Evolutionary conservation across 139 green algal species (phyloP).

Genomic region (Auxenochlorella protothecoides): DNA sequence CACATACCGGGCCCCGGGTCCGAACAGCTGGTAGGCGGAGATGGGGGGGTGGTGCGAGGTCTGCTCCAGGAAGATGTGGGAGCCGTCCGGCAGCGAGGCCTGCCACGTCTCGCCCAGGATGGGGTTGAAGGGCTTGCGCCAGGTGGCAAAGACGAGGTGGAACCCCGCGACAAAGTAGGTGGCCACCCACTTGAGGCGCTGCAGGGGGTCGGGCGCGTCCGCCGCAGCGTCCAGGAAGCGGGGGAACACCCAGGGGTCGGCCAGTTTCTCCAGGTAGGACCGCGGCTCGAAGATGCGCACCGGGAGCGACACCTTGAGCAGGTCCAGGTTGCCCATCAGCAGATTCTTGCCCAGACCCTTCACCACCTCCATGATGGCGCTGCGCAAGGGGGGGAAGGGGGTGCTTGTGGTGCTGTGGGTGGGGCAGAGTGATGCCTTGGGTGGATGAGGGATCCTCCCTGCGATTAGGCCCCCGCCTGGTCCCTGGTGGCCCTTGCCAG

Average conservation of each 20-base stretch:
- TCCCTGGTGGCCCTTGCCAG: too few relatives aligned
- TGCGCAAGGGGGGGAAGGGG: constrained; percentile 7
- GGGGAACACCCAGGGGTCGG: constrained; percentile 63
- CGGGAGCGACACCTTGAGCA: constrained; percentile 70
- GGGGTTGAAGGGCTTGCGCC: constrained; percentile 82
- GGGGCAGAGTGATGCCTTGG: too few relatives aligned
- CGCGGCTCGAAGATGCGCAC: constrained; percentile 75
- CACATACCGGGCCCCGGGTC: constrained; percentile 37
- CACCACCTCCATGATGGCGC: constrained; percentile 56
- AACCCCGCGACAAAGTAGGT: constrained; percentile 62
- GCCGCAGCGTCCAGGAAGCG: constrained; percentile 34
- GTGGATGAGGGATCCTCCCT: too few relatives aligned
- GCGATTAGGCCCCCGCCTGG: too few relatives aligned
- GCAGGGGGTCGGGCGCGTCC: constrained; percentile 35
- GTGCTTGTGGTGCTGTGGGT: too few relatives aligned
- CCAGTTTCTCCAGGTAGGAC: constrained; percentile 76
- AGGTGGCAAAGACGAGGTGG: constrained; percentile 40
- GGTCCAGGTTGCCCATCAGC: constrained; percentile 63
- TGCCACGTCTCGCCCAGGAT: constrained; percentile 83
- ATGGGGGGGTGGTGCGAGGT: constrained; percentile 57
- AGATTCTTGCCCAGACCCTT: constrained; percentile 57
- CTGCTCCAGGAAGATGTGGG: constrained; percentile 66
- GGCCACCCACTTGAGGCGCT: constrained; percentile 57
- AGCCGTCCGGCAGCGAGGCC: constrained; percentile 41
- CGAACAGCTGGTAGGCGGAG: constrained; percentile 62